Conservation (phyloP, 1,284 basidiomycete species). For the Naganishia sp. region DNA sequence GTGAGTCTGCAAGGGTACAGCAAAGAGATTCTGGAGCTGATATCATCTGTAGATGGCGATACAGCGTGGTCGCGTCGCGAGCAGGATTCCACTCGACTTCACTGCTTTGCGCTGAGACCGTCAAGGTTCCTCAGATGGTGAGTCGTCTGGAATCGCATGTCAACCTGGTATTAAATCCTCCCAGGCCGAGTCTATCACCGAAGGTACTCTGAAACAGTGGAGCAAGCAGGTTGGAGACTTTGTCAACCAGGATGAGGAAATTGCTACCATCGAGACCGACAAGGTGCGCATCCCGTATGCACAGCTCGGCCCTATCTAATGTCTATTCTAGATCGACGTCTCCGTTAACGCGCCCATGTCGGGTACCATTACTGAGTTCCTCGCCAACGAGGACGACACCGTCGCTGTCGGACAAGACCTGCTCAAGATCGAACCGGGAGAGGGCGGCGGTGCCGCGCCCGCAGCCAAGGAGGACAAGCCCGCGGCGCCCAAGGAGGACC, state of each 20-base stretch:
- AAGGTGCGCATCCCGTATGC: conserved; percentile 65
- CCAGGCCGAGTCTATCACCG: conserved; percentile 89
- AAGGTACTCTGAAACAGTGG: conserved; percentile 96
- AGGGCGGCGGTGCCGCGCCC: conserved; percentile 58
- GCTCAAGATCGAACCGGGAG: conserved; percentile 85
- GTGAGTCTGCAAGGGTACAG: neutral
- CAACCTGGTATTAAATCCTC: too few species aligned
- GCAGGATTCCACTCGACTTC: conserved; percentile 45
- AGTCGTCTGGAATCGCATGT: conserved; percentile 24
- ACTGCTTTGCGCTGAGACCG: conserved; percentile 62
- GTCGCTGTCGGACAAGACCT: conserved; percentile 94
- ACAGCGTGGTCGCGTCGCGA: conserved; percentile 32
- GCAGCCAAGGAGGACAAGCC: conserved; percentile 56
- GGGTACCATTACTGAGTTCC: conserved; percentile 82
- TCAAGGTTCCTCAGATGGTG: conserved; percentile 95
- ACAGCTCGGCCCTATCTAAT: conserved; percentile 30
- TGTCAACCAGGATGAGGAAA: conserved; percentile 90
- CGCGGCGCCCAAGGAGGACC: conserved; percentile 54
- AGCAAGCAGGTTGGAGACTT: conserved; percentile 89
- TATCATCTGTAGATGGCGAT: conserved; percentile 5
- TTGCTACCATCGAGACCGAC: conserved; percentile 98
- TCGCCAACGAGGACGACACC: conserved; percentile 89
- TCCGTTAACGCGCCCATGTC: conserved; percentile 90
- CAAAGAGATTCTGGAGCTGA: too few species aligned
- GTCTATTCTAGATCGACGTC: conserved; percentile 77